phyloP scores from a whole-genome alignment of 1,139 yeast genomes.

The Kazachstania sp. region DNA sequence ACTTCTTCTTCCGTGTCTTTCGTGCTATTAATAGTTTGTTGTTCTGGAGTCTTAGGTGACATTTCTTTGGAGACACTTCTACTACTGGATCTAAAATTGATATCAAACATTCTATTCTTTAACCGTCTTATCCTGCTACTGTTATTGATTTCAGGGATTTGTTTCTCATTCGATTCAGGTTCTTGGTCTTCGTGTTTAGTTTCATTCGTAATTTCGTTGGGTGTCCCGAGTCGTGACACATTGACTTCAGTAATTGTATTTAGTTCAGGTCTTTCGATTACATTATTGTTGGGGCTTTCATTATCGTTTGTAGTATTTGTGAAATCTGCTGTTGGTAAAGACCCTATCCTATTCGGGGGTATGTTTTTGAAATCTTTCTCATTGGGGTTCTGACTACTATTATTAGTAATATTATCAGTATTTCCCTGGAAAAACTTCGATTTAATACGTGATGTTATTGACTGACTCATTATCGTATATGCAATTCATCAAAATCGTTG shows the following conservation, averaged over 20 bases:
- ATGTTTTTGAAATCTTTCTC: background rate
- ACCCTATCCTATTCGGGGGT: background rate
- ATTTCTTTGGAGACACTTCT: background rate
- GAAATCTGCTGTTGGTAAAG: background rate
- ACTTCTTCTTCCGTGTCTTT: background rate
- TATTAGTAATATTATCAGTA: background rate
- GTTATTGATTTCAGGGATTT: background rate
- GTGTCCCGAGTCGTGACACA: background rate
- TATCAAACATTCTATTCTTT: slow-evolving; percentile 8
- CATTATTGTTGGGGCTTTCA: too few species aligned
- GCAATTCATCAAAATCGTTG: too few species aligned
- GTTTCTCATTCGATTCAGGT: background rate
- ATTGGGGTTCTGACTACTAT: background rate
- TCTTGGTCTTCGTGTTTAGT: background rate
- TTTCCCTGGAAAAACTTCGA: slow-evolving; percentile 11
- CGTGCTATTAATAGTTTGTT: background rate
- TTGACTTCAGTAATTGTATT: background rate
- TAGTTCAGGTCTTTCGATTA: background rate
- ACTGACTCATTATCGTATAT: slow-evolving; percentile 13
- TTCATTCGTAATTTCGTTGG: background rate
- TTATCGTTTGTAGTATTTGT: background rate
- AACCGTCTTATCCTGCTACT: slow-evolving; percentile 8
- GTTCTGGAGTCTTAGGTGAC: background rate
- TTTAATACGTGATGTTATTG: slow-evolving; percentile 14
- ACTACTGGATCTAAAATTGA: slow-evolving; percentile 8